Conservation (phyloP, 2,329 filamentous ascomycete species). For the Lecanicillium sp. region DNA sequence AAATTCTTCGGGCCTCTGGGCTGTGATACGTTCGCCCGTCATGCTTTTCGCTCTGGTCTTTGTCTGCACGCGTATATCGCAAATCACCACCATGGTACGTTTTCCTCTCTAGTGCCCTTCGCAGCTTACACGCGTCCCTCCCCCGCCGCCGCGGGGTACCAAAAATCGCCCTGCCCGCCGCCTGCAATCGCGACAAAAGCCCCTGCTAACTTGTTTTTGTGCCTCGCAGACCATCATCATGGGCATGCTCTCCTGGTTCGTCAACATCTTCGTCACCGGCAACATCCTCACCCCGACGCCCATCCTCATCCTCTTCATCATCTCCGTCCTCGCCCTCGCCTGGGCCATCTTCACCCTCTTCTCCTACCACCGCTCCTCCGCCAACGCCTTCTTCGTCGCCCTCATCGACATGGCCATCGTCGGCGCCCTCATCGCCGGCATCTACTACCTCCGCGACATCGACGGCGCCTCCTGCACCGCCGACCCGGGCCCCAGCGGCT, state of each 20-base stretch:
- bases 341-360: conserved; percentile 62
- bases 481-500: conserved; percentile 42
- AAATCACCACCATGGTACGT: conserved; percentile 53
- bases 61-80: conserved; percentile 54
- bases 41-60: conserved; percentile 62
- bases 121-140: background rate
- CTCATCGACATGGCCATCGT: conserved; percentile 56
- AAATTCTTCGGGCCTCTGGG: too few species aligned
- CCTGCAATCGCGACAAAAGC: background rate
- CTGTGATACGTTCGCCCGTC: conserved; percentile 21
- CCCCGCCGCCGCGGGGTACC: background rate
- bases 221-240: conserved; percentile 52
- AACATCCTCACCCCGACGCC: conserved; percentile 56
- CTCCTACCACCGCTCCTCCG: conserved; percentile 56
- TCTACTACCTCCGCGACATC: conserved; percentile 55
- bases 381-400: conserved; percentile 56
- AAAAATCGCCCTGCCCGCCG: background rate
- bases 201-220: conserved; percentile 12
- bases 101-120: too few species aligned
- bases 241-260: conserved; percentile 63
- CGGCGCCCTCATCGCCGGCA: conserved; percentile 57
- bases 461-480: conserved; percentile 60
- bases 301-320: conserved; percentile 63
- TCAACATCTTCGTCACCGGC: conserved; percentile 49
- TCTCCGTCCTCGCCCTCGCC: conserved; percentile 54